Evolutionary conservation across 2,329 filamentous ascomycete species (phyloP), one percentile per base, ranked within the genome.

Genomic region (Trichophyton mentagrophytes): DNA sequence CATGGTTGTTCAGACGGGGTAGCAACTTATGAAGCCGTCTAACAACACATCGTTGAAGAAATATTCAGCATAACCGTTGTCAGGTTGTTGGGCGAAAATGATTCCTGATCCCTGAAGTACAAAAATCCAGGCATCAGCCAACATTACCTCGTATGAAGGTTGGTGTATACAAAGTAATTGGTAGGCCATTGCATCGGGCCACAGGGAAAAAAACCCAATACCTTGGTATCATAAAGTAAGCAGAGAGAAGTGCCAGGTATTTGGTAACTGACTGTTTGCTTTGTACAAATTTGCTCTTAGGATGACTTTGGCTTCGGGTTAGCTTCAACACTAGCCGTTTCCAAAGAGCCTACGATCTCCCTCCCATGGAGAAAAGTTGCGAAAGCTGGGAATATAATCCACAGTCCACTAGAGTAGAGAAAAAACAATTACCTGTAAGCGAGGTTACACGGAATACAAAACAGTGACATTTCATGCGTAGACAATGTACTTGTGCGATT

Each of bases 381-480:
- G 66, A 87, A 87, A 0, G 73, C 68, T 1, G 85, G 84, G 49
- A 87, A 77, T 9, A 85, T 66, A 62, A 88, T 72, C 85, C 86
- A 88, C 6, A 81, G 73, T 40, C 82, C 82, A 70, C 83, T 86
- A 61, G 13, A 62, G 57, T 62, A 49, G 47, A 30, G 42, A 59
- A 38, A 38, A 38, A 38, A 13, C 33, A 38, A 38, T 11, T 61
- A 27, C 6, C 22, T 60, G 61, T 58, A 60, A 55, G 46, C 46
- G 20, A 51, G 7, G 51, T 58, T 46, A 58, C 38, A 44, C 20
- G 5, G 36, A 22, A 42, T 44, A 13, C 3, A 46, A 55, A 25
- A 27, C 51, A 36, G 42, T 3, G 9, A 30, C 20, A 57, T 33
- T 60, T 25, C n/a, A 40, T n/a, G 36, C 11, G 47, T 49, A 53